Conservation (phyloP, 768 basidiomycete species). For the Pseudohyphozyma bogoriensis region DNA sequence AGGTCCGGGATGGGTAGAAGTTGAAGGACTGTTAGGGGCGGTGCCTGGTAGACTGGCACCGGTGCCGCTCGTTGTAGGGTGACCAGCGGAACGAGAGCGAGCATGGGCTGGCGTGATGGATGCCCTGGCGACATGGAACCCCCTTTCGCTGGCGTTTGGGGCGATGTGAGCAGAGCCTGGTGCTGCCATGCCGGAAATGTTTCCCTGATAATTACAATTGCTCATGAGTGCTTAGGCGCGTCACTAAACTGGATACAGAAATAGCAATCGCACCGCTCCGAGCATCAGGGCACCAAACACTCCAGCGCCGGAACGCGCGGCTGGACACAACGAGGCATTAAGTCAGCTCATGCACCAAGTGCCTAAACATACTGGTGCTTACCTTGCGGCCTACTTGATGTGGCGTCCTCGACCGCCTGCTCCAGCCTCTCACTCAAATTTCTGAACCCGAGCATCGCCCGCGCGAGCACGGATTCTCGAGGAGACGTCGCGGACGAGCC, state of each 20-base stretch:
- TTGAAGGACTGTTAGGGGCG: too few relatives aligned
- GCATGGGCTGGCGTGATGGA: neutral
- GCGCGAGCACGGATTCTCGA: too few relatives aligned
- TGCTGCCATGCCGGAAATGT: slow-evolving; percentile 53
- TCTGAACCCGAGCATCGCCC: too few relatives aligned
- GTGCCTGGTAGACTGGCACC: too few relatives aligned
- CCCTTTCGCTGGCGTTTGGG: slow-evolving; percentile 41
- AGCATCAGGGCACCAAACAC: slow-evolving; percentile 64
- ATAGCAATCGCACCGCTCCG: slow-evolving; percentile 43
- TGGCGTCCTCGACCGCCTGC: too few relatives aligned
- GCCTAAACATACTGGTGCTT: too few relatives aligned
- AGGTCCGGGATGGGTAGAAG: neutral
- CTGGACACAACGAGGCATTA: too few relatives aligned
- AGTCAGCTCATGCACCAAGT: too few relatives aligned
- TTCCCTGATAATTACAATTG: slow-evolving; percentile 34
- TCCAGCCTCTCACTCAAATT: too few relatives aligned
- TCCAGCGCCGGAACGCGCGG: slow-evolving; percentile 49
- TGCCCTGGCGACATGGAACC: slow-evolving; percentile 57
- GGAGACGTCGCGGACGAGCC: too few relatives aligned
- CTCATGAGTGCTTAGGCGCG: neutral
- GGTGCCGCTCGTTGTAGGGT: too few relatives aligned
- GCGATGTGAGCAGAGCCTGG: slow-evolving; percentile 39
- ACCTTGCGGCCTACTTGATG: too few relatives aligned
- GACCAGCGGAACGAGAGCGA: neutral
- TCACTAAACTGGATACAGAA: neutral